phyloP scores from a whole-genome alignment of 1,139 yeast genomes.

The Blastobotrys illinoisensis region DNA sequence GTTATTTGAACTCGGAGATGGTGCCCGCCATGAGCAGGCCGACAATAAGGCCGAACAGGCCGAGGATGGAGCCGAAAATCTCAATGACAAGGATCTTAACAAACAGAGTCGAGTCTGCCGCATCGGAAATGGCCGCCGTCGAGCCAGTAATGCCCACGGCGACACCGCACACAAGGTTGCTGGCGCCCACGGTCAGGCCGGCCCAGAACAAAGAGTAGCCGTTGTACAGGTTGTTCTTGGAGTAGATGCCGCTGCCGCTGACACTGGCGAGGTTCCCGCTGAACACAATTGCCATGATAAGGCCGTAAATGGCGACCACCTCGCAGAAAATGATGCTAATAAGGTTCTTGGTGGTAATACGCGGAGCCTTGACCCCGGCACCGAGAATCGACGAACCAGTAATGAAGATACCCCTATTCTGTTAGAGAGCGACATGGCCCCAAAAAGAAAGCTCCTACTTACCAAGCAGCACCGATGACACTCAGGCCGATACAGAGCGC shows the following conservation, averaged over 20 bases:
- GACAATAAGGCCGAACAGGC: constrained; percentile 83
- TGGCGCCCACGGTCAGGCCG: constrained; percentile 89
- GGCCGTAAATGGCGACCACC: constrained; percentile 97
- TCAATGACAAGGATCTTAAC: constrained; percentile 95
- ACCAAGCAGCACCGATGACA: constrained; percentile 98
- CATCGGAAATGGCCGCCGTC: constrained; percentile 96
- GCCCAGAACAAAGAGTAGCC: constrained; percentile 96
- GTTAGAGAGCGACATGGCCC: not conserved
- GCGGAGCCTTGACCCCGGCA: constrained; percentile 96
- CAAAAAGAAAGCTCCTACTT: constrained; percentile 15
- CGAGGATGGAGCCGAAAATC: constrained; percentile 93
- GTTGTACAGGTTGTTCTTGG: constrained; percentile 87
- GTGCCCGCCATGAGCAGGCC: constrained; percentile 96
- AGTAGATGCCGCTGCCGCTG: constrained; percentile 53
- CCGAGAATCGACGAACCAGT: constrained; percentile 95
- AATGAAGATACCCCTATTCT: constrained; percentile 71
- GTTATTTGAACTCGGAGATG: constrained; percentile 64
- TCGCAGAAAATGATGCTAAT: constrained; percentile 98
- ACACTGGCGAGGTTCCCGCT: constrained; percentile 81
- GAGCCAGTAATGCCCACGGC: constrained; percentile 98
- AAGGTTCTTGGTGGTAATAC: constrained; percentile 94
- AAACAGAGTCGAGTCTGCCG: constrained; percentile 91
- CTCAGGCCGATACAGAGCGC: constrained; percentile 90
- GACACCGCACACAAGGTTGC: constrained; percentile 92
- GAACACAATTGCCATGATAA: constrained; percentile 96